These are phyloP conservation scores for Geotrichum aggregatum DNA, from an alignment of 1,139 yeast genomes.

Conservation along the genomic window DNA sequence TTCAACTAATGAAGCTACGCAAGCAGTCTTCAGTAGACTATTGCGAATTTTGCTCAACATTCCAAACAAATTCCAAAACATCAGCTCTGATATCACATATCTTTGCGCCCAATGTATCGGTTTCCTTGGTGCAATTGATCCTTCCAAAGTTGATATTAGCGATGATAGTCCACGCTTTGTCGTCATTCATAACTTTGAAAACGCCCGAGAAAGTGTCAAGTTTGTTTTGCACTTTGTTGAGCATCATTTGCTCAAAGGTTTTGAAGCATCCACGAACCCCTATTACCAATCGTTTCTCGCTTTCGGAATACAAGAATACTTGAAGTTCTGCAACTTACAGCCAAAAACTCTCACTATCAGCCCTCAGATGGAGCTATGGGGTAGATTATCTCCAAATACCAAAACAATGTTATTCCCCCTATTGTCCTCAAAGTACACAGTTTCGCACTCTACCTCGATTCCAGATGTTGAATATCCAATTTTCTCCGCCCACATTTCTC, in stretches of 20 bases:
- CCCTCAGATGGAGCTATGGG: conserved; percentile 46
- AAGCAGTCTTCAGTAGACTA: conserved; percentile 43
- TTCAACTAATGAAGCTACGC: conserved; percentile 31
- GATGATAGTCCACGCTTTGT: conserved; percentile 46
- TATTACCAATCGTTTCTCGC: conserved; percentile 79
- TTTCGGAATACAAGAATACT: conserved; percentile 81
- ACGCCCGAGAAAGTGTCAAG: conserved; percentile 56
- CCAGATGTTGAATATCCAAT: conserved; percentile 46
- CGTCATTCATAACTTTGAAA: conserved; percentile 57
- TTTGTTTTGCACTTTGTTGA: conserved; percentile 68
- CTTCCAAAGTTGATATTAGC: conserved; percentile 54
- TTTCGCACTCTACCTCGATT: conserved; percentile 33
- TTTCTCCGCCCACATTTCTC: conserved; percentile 41
- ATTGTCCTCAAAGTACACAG: conserved; percentile 62
- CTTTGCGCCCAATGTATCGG: conserved; percentile 70
- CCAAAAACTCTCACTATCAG: conserved; percentile 23
- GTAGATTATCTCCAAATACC: conserved; percentile 59
- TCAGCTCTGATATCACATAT: conserved; percentile 48
- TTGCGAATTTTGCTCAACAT: conserved; percentile 57
- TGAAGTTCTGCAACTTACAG: conserved; percentile 60
- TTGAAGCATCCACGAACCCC: conserved; percentile 89
- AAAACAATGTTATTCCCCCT: conserved; percentile 75
- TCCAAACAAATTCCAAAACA: conserved; percentile 39
- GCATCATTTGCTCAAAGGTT: conserved; percentile 66
- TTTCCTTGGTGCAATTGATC: conserved; percentile 72